These are phyloP conservation scores for Sphenostylis stenocarpa DNA, from an alignment of 306 rosid species.

Conservation along the genomic window DNA sequence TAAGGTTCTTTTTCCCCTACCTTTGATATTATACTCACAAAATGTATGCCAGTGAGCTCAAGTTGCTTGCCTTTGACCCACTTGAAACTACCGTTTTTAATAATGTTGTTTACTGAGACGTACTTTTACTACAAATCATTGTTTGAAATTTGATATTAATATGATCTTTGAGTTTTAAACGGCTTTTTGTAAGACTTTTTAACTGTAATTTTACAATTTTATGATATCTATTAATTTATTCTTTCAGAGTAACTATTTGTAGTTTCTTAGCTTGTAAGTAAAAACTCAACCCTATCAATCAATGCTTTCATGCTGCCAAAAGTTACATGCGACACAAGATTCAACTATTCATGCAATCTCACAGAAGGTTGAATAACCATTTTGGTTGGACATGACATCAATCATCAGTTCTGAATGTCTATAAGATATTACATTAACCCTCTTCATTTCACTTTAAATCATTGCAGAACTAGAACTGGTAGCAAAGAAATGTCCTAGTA, in stretches of 20 bases:
- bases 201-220: background rate
- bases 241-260: background rate
- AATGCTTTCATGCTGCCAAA: background rate
- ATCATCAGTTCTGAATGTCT: background rate
- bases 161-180: background rate
- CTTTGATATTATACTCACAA: background rate
- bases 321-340: background rate
- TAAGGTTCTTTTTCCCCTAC: background rate
- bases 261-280: background rate
- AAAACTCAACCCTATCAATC: background rate
- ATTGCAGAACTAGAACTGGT: background rate
- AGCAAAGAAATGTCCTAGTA: background rate
- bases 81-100: background rate
- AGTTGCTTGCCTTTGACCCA: background rate
- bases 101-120: background rate
- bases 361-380: background rate
- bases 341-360: background rate
- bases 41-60: background rate
- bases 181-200: background rate
- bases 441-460: background rate
- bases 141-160: background rate
- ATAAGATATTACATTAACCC: background rate
- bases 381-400: background rate
- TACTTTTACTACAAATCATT: background rate
- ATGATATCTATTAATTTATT: background rate